A percentile compares a stretch with the other conserved stretches of the same genome.
Evolutionary conservation across 306 rosid species (phyloP).

Genomic region (Trifolium repens): DNA sequence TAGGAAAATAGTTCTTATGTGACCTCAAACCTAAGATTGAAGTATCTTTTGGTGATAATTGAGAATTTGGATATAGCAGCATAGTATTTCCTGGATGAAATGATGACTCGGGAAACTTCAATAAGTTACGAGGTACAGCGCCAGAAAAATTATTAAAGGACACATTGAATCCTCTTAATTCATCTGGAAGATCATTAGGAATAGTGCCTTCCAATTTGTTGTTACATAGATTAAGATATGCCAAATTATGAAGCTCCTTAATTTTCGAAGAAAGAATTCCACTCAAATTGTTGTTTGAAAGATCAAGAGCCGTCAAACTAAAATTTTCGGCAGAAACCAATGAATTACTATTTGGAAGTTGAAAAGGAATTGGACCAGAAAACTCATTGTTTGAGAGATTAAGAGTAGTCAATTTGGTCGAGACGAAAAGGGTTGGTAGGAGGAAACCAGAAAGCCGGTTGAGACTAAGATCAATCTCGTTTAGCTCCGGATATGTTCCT

Average conservation of each 20-base stretch:
- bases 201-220: constrained; percentile 69
- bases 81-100: constrained; percentile 78
- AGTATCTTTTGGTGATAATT: constrained; percentile 46
- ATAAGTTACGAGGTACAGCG: constrained; percentile 58
- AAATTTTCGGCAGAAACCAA: constrained; percentile 47
- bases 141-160: constrained; percentile 82
- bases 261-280: constrained; percentile 63
- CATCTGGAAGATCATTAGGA: constrained; percentile 65
- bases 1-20: constrained; percentile 55
- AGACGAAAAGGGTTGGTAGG: constrained; percentile 60
- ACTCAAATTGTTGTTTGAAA: constrained; percentile 70
- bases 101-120: constrained; percentile 72
- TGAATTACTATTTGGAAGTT: constrained; percentile 32
- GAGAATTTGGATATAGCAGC: constrained; percentile 56
- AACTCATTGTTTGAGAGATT: constrained; percentile 69
- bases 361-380: constrained; percentile 61
- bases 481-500: constrained; percentile 69
- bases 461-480: constrained; percentile 69
- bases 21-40: constrained; percentile 46
- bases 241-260: constrained; percentile 57
- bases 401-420: constrained; percentile 62
- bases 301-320: constrained; percentile 66
- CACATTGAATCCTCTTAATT: constrained; percentile 60
- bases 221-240: constrained; percentile 59
- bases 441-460: constrained; percentile 68